Base-by-base conservation (phyloP, 2,329 filamentous ascomycete genomes). In the Aureobasidium sp. region DNA sequence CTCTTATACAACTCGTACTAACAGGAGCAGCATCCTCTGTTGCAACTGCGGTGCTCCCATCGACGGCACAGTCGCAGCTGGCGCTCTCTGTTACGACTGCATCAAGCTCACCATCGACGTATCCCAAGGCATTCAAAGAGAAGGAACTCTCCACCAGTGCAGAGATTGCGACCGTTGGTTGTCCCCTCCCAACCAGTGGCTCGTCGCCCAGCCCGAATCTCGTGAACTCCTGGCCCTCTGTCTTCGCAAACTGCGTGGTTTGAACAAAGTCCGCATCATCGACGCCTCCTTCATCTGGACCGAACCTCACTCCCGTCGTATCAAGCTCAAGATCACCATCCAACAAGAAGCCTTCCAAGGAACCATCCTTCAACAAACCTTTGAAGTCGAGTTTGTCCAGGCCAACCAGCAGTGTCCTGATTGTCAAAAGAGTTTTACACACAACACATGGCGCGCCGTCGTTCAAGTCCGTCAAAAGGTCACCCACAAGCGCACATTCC, bases 231-330 rank as follows among this genome's bases (percentile, higher is more conserved):
- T 99, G 57, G 92, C 94, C 6, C 78, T 99, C 49, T 99, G 94
- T 74, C 79, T 99, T 66, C 87, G 90, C 71, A 95, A 94, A 74
- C 77, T 99, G 64, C 81, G 89, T 65, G 92, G 92, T 31, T 77
- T 99, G 64, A 85, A 87, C 73, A 95, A 94, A 78, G 89, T 95
- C 66, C 84, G 94, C 63, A 94, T 99, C 69, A 92, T 96, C 69
- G 94, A 99, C 72, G 94, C 94, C 49, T 89, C 85, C 69, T 99
- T 97, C 72, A 89, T 97, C 71, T 99, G 94, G 94, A 99, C 94
- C 1, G 94, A 99, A 75, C 93, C 94, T 11, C 94, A 99, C 77
- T 96, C 92, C 68, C 82, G 90, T 70, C 82, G 94, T 72, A 82
- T 97, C 65, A 95, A 92, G 76, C 86, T 97, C 73, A 96, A 96